Conservation (phyloP, 2,329 filamentous ascomycete species). For the Colletotrichum camelliae region DNA sequence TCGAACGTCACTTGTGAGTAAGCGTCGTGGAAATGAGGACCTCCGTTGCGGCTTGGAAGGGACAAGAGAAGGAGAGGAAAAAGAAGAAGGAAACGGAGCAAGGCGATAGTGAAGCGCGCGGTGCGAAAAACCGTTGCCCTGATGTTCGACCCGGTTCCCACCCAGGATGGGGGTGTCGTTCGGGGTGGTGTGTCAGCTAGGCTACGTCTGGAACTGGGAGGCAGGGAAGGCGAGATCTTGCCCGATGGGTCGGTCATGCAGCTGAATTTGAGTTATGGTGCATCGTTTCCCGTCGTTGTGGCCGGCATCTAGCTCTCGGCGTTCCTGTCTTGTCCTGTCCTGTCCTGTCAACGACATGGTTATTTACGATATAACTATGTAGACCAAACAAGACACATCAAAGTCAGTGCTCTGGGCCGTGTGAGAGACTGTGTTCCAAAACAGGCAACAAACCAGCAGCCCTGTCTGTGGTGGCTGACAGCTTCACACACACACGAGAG, state of each 20-base stretch:
- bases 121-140: slow-evolving; percentile 6
- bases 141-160: slow-evolving; percentile 9
- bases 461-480: not conserved
- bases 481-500: not conserved
- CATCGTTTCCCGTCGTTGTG: not conserved
- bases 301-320: not conserved
- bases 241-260: slow-evolving; percentile 1
- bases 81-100: not conserved
- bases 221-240: not conserved
- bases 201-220: not conserved
- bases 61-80: not conserved
- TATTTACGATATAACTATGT: not conserved
- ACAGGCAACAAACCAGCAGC: not conserved
- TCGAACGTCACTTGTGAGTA: slow-evolving; percentile 14
- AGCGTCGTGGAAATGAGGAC: not conserved
- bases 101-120: not conserved
- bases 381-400: not conserved
- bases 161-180: not conserved
- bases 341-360: not conserved
- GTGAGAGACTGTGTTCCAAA: not conserved
- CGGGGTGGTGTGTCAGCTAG: slow-evolving; percentile 12
- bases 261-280: slow-evolving; percentile 21
- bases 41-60: not conserved
- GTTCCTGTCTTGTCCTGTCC: not conserved
- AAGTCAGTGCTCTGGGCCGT: not conserved